Base-by-base conservation (phyloP, 2,329 filamentous ascomycete genomes). In the Colletotrichum acutatum region DNA sequence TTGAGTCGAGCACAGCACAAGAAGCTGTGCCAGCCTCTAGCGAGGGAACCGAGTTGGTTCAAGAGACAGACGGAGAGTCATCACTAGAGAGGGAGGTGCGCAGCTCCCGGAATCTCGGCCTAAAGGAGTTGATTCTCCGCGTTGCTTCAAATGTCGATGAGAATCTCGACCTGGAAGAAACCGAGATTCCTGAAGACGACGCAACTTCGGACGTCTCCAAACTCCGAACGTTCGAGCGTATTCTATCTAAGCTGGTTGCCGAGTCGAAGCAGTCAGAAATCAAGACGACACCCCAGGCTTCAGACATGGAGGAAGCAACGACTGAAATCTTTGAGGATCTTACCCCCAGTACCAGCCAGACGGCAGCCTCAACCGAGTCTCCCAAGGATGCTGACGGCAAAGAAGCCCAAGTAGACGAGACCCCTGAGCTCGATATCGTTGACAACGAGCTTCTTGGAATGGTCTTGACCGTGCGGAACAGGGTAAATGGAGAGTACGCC, bases 401-500 rank as follows among this genome's bases (percentile, higher is more conserved):
- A 42, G 22, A 66, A 42, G 16, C 65, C 49, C 64, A 24, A 46
- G 72, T 74, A 14, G 60, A 73, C 8, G 68, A 75, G n/a, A n/a
- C 60, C 8, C 34, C 68, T 24, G 68, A 65, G 28, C 58, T 64
- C 19, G 42, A 57, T 16, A 53, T 66, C 2, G 52, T 63, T 4
- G 72, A 71, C 11, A 73, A 76, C 1, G 83, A 87, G 3, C 77
- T 95, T 1, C 83, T 95, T 30, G 93, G 90, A 52, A 90, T 97
- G 87, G 91, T 90, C 16, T 84, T 98, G 68, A 92, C 90, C 0
- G 85, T 94, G 62, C 90, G 90, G 75, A 97, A 94, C 84, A 90
- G 89, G 75, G 88, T 97, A 66, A 92, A 97, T 78, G 91, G 89
- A 22, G 66, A 84, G 14, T 88, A 89, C 66, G 89, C 94, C 1